Evolutionary conservation across 805 yeast genomes (phyloP).

Genomic region (Wickerhamomyces chambardii): DNA sequence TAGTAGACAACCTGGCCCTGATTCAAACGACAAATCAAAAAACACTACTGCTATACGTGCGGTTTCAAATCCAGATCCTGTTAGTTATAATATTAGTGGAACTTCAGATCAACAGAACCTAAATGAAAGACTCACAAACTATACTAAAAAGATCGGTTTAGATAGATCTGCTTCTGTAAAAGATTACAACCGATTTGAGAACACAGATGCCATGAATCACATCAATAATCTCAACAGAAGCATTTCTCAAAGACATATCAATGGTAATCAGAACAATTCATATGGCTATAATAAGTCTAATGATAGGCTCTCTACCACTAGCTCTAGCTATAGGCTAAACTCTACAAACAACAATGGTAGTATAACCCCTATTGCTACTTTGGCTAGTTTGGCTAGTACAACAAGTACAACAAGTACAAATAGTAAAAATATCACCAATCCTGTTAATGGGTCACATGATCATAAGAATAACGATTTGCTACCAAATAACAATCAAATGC

Average conservation of each 20-base stretch:
- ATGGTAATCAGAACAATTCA: too few species aligned
- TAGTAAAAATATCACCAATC: too few species aligned
- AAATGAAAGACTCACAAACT: conserved; percentile 3
- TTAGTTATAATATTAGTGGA: neutral
- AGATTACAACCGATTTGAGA: conserved; percentile 1
- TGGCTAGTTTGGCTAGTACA: too few species aligned
- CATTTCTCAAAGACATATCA: neutral
- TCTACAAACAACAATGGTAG: neutral
- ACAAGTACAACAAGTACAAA: too few species aligned
- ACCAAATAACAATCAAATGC: too few species aligned
- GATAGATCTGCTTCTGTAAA: conserved; percentile 5
- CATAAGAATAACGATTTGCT: too few species aligned
- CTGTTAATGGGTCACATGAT: too few species aligned
- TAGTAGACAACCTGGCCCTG: too few species aligned
- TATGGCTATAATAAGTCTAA: too few species aligned
- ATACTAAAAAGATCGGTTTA: conserved; percentile 1
- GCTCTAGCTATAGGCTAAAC: neutral
- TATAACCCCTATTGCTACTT: too few species aligned
- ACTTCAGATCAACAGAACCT: conserved; percentile 10
- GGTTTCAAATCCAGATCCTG: conserved; percentile 2
- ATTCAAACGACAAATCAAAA: too few species aligned
- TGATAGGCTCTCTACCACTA: neutral
- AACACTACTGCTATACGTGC: too few species aligned
- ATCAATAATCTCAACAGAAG: conserved; percentile 4
- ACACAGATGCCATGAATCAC: conserved; percentile 5